Evolutionary conservation across 2,329 filamentous ascomycete species (phyloP).

Genomic region (Ophiosphaerella korrae): DNA sequence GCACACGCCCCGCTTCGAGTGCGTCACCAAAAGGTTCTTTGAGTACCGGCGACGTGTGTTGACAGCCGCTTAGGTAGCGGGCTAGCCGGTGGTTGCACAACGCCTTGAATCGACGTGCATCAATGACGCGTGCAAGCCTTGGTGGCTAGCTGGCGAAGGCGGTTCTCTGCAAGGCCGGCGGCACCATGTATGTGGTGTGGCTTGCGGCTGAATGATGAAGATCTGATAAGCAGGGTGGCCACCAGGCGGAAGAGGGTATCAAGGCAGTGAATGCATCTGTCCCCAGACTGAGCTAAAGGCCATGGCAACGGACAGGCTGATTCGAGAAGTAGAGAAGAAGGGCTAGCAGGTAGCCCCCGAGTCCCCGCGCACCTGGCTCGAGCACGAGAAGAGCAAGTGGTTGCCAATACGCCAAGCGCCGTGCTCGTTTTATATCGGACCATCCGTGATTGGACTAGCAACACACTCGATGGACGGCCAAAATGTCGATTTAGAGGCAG

Average conservation of each 20-base stretch:
- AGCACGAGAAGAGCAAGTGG: background rate
- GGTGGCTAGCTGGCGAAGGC: constrained; percentile 3
- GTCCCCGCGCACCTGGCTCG: too few species aligned
- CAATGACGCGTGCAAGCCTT: constrained; percentile 36
- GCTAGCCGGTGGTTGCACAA: constrained; percentile 5
- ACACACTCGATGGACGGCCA: constrained; percentile 5
- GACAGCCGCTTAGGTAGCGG: background rate
- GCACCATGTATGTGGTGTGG: too few species aligned
- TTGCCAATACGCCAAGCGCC: background rate
- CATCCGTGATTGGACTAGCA: constrained; percentile 1
- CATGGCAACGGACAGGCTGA: too few species aligned
- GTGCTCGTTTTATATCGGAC: constrained; percentile 6
- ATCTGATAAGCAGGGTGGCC: background rate
- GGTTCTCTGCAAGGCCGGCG: background rate
- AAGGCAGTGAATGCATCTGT: too few species aligned
- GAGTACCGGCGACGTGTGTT: constrained; percentile 4
- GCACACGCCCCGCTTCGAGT: constrained; percentile 2
- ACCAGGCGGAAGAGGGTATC: background rate
- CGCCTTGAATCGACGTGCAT: constrained; percentile 17
- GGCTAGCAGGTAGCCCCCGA: too few species aligned
- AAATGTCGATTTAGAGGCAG: constrained; percentile 6
- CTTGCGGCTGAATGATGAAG: background rate
- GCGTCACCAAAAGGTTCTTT: constrained; percentile 11
- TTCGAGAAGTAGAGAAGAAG: too few species aligned
- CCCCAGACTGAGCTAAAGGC: too few species aligned